Evolutionary conservation across 2,329 filamentous ascomycete species (phyloP).

Genomic region (Berkeleyomyces basicola): DNA sequence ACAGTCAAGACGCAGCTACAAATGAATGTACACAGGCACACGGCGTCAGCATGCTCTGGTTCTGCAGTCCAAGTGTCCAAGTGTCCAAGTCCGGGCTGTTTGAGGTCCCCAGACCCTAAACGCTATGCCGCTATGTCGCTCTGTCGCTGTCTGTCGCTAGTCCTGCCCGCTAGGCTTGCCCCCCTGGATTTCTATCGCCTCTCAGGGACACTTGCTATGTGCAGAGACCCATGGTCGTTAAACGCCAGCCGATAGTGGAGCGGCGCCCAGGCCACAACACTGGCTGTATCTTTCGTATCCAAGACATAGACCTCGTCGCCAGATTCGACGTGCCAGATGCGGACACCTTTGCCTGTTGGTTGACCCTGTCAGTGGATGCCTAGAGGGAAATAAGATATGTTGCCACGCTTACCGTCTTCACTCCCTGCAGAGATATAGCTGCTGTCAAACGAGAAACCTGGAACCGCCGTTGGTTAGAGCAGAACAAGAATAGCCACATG

Average conservation of each 20-base stretch:
- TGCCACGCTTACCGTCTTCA: constrained; percentile 43
- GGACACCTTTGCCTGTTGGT: constrained; percentile 27
- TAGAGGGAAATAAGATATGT: neutral
- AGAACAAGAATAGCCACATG: neutral
- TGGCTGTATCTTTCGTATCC: constrained; percentile 47
- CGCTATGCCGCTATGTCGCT: no score
- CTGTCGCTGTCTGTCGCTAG: neutral
- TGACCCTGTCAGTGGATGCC: neutral
- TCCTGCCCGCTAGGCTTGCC: neutral
- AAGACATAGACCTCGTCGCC: constrained; percentile 57
- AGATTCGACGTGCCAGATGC: constrained; percentile 56
- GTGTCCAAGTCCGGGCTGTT: no score
- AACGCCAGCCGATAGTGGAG: constrained; percentile 59
- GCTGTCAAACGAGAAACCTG: constrained; percentile 64
- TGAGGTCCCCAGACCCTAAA: no score
- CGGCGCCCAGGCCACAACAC: constrained; percentile 61
- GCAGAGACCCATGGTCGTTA: constrained; percentile 49
- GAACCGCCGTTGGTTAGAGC: neutral
- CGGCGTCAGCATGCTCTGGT: no score
- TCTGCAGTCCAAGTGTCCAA: no score
- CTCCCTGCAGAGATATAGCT: constrained; percentile 58
- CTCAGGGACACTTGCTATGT: constrained; percentile 34
- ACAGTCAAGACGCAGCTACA: no score
- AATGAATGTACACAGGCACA: no score
- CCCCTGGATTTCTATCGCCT: constrained; percentile 1